These are phyloP conservation scores for Didymella keratinophila DNA, from an alignment of 2,329 filamentous ascomycete genomes.

Conservation along the genomic window DNA sequence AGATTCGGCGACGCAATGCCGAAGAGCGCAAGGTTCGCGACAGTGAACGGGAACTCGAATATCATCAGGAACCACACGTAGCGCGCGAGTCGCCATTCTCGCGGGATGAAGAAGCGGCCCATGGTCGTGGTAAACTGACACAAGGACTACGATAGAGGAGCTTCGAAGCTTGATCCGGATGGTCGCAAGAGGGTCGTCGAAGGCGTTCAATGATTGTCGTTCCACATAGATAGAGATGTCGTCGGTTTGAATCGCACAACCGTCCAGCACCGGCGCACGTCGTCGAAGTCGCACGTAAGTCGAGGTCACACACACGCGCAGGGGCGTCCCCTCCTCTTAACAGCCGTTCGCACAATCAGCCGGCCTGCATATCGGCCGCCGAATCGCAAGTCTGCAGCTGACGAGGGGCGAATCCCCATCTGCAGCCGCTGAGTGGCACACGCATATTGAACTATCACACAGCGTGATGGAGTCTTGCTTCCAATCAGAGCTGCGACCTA, in stretches of 20 bases:
- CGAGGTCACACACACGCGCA: background rate
- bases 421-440: constrained; percentile 46
- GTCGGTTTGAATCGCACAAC: constrained; percentile 15
- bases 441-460: constrained; percentile 42
- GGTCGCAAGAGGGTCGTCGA: constrained; percentile 12
- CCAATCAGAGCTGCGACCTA: constrained; percentile 30
- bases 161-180: constrained; percentile 20
- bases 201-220: constrained; percentile 12
- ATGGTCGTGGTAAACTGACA: constrained; percentile 22
- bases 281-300: constrained; percentile 19
- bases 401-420: constrained; percentile 35
- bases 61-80: constrained; percentile 66
- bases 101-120: constrained; percentile 60
- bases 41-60: constrained; percentile 70
- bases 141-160: constrained; percentile 1
- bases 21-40: constrained; percentile 73
- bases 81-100: constrained; percentile 62
- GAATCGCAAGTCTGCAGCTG: constrained; percentile 20
- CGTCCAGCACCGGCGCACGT: constrained; percentile 22
- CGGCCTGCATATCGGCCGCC: constrained; percentile 25
- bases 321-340: constrained; percentile 37
- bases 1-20: constrained; percentile 76
- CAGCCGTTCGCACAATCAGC: constrained; percentile 28
- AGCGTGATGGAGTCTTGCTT: constrained; percentile 29
- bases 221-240: constrained; percentile 17